Percentiles rank a stretch among this genome's conserved stretches.
phyloP scores from a whole-genome alignment of 176 grass and related monocot genomes.

The Aegilops umbellulata region DNA sequence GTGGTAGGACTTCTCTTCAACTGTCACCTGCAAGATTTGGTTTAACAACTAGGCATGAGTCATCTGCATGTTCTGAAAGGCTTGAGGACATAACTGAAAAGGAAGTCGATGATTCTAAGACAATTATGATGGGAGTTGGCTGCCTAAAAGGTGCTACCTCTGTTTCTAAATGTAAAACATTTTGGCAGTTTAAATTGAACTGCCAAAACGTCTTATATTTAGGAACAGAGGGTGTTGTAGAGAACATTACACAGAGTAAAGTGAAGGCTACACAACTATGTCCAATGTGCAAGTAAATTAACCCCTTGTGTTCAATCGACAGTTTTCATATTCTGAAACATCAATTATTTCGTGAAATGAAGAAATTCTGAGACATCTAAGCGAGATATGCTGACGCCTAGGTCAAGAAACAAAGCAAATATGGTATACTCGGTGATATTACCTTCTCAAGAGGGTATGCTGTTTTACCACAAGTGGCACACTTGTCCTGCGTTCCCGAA shows the following conservation, averaged over 20 bases:
- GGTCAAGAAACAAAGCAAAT: not conserved
- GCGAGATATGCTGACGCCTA: not conserved
- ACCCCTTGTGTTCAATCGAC: too few species aligned
- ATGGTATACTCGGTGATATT: not conserved
- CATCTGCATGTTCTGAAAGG: not conserved
- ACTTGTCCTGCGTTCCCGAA: slow-evolving; percentile 97
- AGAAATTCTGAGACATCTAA: not conserved
- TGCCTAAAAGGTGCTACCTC: not conserved
- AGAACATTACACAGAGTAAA: not conserved
- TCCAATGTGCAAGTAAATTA: not conserved
- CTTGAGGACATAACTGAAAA: not conserved
- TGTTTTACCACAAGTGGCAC: slow-evolving; percentile 90
- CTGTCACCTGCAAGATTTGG: slow-evolving; percentile 64
- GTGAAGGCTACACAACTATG: not conserved
- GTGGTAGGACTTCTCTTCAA: slow-evolving; percentile 85
- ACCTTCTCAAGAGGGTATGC: slow-evolving; percentile 99
- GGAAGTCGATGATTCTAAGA: not conserved
- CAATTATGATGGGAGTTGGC: not conserved
- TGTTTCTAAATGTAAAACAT: too few species aligned
- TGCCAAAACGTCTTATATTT: too few species aligned
- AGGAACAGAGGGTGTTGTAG: too few species aligned
- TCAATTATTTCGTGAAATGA: not conserved
- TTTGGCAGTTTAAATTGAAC: too few species aligned
- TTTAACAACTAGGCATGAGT: not conserved
- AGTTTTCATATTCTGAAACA: not conserved